Base-by-base conservation (phyloP, 1,284 basidiomycete species). In the Fomitopsis pinicola region DNA sequence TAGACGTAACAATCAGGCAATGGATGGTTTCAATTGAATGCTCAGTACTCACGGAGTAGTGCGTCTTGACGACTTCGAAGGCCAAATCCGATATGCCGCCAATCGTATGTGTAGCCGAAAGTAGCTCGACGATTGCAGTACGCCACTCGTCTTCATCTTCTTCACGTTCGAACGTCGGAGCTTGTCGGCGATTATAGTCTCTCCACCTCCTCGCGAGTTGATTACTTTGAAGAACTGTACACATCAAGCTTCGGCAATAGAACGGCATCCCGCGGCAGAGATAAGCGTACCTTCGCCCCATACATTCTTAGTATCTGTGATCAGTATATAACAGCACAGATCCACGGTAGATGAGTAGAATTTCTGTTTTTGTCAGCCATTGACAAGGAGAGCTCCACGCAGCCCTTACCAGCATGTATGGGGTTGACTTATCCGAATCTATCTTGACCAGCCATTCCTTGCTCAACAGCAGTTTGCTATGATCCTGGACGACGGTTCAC, bases 401-500 rank as follows among this genome's bases (percentile, higher is more conserved):
- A 83, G 15, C 4, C 17, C 85, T 67, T 70, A 91, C 90, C 68
- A 90, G 74, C 62, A 92, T 80, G 74, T 91, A 91, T 35, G 88
- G 84, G 3, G 77, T 83, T 2, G 88, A 85, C 8, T 75, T 82
- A 46, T 76, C 75, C 56, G 76, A 75, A 67, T 90, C 85, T 59
- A 82, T 76, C 72, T 87, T 88, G 28, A 82, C 82, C 15, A 92
- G 78, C 89, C 90, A 92, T 72, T 90, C 88, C 69, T 84, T 88
- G 59, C 75, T 74, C 33, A 88, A 73, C 44, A 92, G 78, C 36
- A 75, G 69, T 60, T 82, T 83, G 35, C 79, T 75, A 62, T 85
- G 78, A 54, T 84, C 82, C 89, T 91, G 64, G n/a, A 42, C 35
- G 44, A 36, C 35, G 38, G 35, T 12, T 54, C 55, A 45, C 2